Percentiles rank a stretch among this genome's conserved stretches.
Evolutionary conservation across 768 basidiomycete species (phyloP).

Genomic region (Tylopilus vinaceipallidus): DNA sequence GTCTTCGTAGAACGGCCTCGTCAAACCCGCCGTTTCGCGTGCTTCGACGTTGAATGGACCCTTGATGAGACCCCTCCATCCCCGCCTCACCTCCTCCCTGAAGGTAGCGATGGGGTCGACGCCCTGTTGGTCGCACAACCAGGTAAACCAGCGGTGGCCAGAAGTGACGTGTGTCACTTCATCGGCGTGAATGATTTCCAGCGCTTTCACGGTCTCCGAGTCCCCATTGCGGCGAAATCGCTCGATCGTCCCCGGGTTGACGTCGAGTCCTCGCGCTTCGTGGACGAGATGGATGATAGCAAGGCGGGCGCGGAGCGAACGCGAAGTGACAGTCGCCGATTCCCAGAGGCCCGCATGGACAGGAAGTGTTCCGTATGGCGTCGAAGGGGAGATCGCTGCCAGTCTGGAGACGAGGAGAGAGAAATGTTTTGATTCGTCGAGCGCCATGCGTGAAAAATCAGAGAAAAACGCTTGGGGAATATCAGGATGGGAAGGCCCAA

Average conservation of each 20-base stretch:
- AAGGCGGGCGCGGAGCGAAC: not conserved
- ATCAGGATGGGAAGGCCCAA: not conserved
- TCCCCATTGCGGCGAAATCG: not conserved
- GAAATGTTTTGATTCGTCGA: not conserved
- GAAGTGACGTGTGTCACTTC: constrained; percentile 81
- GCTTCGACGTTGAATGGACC: not conserved
- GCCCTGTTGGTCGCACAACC: not conserved
- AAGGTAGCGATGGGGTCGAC: not conserved
- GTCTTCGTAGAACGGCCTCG: not conserved
- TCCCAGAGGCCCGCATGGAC: not conserved
- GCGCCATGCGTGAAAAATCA: not conserved
- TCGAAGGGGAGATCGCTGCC: not conserved
- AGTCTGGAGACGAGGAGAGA: not conserved
- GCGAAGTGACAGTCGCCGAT: not conserved
- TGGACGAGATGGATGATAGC: constrained; percentile 80
- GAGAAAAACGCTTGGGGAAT: not conserved
- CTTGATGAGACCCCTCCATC: not conserved
- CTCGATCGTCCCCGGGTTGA: not conserved
- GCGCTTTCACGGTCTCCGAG: constrained; percentile 57
- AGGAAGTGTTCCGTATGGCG: not conserved
- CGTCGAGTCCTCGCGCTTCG: constrained; percentile 39
- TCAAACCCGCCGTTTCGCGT: not conserved
- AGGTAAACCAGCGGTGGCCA: constrained; percentile 33
- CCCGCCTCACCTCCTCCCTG: not conserved
- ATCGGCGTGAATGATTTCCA: constrained; percentile 78